A percentile compares a stretch with the other conserved stretches of the same genome.
Evolutionary conservation across 345 rosid species (phyloP).

Genomic region (Trapa bicornis): DNA sequence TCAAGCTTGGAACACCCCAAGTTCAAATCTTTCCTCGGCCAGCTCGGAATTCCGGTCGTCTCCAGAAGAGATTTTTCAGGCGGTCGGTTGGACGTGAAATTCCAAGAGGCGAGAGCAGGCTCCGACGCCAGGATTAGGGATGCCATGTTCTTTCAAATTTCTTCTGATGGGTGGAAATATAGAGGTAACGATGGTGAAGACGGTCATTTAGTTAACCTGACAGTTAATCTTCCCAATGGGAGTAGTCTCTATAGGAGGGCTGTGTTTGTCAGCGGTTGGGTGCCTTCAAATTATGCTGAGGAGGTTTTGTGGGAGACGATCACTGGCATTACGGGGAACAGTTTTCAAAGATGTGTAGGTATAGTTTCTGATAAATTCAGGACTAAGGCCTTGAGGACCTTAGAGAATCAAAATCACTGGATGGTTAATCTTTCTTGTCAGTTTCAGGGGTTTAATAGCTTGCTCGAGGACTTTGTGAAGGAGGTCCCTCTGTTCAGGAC

Average conservation of each 20-base stretch:
- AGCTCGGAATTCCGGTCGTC: constrained; percentile 71
- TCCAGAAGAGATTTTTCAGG: constrained; percentile 60
- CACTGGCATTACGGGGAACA: constrained; percentile 65
- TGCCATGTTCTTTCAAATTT: constrained; percentile 92
- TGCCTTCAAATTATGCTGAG: constrained; percentile 80
- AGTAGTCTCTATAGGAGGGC: constrained; percentile 81
- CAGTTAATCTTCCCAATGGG: constrained; percentile 94
- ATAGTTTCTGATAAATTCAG: constrained; percentile 86
- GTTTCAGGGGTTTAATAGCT: constrained; percentile 63
- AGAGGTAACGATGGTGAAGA: constrained; percentile 18
- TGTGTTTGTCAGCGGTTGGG: constrained; percentile 52
- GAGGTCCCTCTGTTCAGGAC: constrained; percentile 67
- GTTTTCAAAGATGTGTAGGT: constrained; percentile 79
- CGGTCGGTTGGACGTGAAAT: constrained; percentile 55
- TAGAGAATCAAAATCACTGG: constrained; percentile 91
- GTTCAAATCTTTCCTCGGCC: constrained; percentile 69
- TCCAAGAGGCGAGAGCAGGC: constrained; percentile 64
- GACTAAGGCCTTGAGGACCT: constrained; percentile 63
- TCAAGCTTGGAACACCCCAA: constrained; percentile 91
- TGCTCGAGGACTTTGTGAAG: constrained; percentile 66
- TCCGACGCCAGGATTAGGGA: constrained; percentile 79
- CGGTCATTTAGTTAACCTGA: constrained; percentile 59
- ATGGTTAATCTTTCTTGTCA: constrained; percentile 95
- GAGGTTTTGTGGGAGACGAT: constrained; percentile 81
- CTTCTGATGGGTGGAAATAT: constrained; percentile 83